Evolutionary conservation across 208 protist genomes (phyloP).

Genomic region (Leishmania amazonensis): DNA sequence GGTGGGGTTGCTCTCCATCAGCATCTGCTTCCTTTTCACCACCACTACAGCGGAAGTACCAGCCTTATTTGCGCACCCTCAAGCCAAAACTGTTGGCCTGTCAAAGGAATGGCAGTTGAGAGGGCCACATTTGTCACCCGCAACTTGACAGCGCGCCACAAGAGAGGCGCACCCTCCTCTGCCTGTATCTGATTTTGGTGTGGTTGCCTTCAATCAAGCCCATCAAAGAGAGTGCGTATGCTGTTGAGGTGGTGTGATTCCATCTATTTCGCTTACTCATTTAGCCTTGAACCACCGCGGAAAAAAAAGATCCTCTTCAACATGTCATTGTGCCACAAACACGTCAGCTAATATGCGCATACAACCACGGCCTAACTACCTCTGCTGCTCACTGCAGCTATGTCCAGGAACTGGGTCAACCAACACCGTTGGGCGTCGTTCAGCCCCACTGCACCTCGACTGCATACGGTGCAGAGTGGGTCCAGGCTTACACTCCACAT

Average conservation of each 20-base stretch:
- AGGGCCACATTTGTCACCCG: not conserved
- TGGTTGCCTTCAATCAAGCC: not conserved
- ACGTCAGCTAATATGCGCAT: not conserved
- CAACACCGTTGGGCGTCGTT: not conserved
- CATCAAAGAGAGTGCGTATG: not conserved
- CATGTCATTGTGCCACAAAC: not conserved
- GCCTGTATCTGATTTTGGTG: not conserved
- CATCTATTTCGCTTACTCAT: not conserved
- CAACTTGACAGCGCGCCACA: not conserved
- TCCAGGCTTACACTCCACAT: not conserved
- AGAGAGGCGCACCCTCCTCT: not conserved
- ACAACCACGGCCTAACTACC: not conserved
- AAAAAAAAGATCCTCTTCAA: slow-evolving; percentile 4
- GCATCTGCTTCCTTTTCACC: not conserved
- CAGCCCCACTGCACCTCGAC: not conserved
- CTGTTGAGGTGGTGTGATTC: not conserved
- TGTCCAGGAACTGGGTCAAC: not conserved
- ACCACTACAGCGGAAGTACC: not conserved
- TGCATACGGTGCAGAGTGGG: not conserved
- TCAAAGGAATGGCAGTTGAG: not conserved
- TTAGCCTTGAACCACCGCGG: not conserved
- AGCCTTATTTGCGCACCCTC: not conserved
- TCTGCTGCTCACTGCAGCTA: not conserved
- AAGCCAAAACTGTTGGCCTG: not conserved
- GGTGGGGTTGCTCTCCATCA: not conserved